Evolutionary conservation across 768 basidiomycete genomes (phyloP).

Genomic region (Pulveroboletus sp.): DNA sequence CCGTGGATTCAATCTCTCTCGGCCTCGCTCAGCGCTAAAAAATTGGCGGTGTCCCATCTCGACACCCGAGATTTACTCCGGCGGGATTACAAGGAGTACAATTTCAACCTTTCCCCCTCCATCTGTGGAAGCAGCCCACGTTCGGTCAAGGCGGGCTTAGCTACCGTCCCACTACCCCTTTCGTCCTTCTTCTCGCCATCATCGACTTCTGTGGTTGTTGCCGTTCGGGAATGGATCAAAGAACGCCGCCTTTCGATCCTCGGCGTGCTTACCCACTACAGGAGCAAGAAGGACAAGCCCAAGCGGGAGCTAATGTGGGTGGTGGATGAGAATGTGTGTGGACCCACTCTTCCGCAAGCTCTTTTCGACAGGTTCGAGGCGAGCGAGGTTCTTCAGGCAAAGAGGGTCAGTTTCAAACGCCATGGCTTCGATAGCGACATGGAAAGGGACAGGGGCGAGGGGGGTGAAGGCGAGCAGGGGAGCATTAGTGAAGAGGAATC

Average conservation of each 20-base stretch:
- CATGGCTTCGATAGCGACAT: conserved; percentile 11
- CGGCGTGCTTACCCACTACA: conserved; percentile 78
- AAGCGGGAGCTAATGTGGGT: conserved; percentile 67
- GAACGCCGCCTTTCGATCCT: conserved; percentile 61
- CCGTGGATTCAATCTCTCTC: conserved; percentile 46
- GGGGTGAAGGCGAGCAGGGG: conserved; percentile 12
- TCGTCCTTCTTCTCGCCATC: conserved; percentile 36
- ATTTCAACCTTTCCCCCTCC: conserved; percentile 36
- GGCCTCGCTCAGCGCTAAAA: conserved; percentile 47
- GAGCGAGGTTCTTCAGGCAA: conserved; percentile 46
- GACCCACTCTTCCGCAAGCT: conserved; percentile 31
- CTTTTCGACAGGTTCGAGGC: conserved; percentile 60
- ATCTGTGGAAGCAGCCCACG: conserved; percentile 22
- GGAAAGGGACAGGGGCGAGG: conserved; percentile 3
- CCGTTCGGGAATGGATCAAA: conserved; percentile 54
- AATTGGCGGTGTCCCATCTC: conserved; percentile 64
- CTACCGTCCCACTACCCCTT: conserved; percentile 74
- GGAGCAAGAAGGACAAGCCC: conserved; percentile 47
- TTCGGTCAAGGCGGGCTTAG: conserved; percentile 64
- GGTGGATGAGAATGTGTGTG: conserved; percentile 38
- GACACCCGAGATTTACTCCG: conserved; percentile 73
- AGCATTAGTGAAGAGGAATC: conserved; percentile 18
- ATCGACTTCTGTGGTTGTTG: conserved; percentile 6
- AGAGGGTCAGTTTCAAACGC: conserved; percentile 33
- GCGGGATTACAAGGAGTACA: conserved; percentile 94